A percentile compares a stretch with the other conserved stretches of the same genome.
Conservation (phyloP, 306 rosid genomes). For the Prunus mira region DNA sequence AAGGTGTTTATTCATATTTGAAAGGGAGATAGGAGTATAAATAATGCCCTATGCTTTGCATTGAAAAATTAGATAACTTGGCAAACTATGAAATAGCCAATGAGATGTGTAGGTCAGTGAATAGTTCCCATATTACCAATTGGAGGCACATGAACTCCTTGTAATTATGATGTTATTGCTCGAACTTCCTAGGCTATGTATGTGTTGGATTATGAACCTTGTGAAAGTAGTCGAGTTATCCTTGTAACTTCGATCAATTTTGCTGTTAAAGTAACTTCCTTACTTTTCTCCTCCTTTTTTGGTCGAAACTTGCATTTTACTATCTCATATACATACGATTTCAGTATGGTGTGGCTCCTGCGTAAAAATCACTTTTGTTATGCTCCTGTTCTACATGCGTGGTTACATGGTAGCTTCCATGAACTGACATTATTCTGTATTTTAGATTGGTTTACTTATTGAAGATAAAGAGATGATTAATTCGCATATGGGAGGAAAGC, state of each 20-base stretch:
- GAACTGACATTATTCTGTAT: slow-evolving; percentile 23
- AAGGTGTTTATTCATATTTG: neutral
- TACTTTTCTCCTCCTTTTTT: neutral
- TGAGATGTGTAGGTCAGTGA: neutral
- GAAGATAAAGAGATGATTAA: slow-evolving; percentile 75
- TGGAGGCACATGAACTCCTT: neutral
- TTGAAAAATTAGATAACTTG: neutral
- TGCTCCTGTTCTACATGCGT: neutral
- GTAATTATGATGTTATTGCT: neutral
- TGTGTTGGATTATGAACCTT: neutral
- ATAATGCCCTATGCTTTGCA: neutral
- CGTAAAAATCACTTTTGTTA: neutral
- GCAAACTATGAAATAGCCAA: neutral
- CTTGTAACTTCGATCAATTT: neutral
- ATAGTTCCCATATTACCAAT: neutral
- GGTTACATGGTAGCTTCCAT: slow-evolving; percentile 9
- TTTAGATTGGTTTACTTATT: slow-evolving; percentile 76
- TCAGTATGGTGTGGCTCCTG: neutral
- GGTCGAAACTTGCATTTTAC: no score
- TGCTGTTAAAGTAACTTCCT: neutral
- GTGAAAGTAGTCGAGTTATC: no score
- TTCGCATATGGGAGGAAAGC: slow-evolving; percentile 87
- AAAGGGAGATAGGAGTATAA: neutral
- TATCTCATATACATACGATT: neutral
- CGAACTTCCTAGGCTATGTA: neutral